Evolutionary conservation across 768 basidiomycete species (phyloP), one percentile per base, ranked within the genome.

Genomic region (Hygrophoropsis aurantiaca): DNA sequence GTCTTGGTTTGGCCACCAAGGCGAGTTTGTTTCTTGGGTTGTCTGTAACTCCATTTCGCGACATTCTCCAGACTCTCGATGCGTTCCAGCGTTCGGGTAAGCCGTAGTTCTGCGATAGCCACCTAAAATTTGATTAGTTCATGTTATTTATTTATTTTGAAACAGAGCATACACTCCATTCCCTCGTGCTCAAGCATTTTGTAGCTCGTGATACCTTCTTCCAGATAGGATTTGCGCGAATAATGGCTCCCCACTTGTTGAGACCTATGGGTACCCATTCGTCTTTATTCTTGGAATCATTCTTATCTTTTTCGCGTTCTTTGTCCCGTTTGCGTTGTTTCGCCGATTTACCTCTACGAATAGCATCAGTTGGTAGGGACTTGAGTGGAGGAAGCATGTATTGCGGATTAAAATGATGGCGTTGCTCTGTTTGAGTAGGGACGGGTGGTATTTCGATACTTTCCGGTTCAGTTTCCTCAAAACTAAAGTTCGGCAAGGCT

Each of bases 1-100:
- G 86, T 82, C 68, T 94, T 97, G 2, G 74, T 71, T 40, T 85
- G 55, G 1, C 84, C 82, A 18, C 85, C 83, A 15, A 93, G 76
- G 23, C 83, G 87, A 49, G 89, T 77, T 59, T 94, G 90, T 66
- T 94, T 95, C 68, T 95, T 97, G 9, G 94, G 93, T 59, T 99
- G 97, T 43, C 95, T 73, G 57, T 95, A 90, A 54, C 88, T 87
- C 95, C 97, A 99, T 27, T 81, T 74, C 3, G 84, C 85, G 10
- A 78, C 79, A 21, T 80, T 77, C 65, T 97, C 94, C 48, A 97
- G 76, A 23, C 72, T 65, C 49, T 98, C 94, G 40, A 99, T 84
- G 10, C 87, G 79, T 39, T 94, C 91, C 52, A 97, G 75, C 1
- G 91, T 82, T 34, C 90, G 81, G 25, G 88, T 66, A 26, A 94